These are phyloP conservation scores for Coniochaeta prunicola DNA, from an alignment of 2,329 filamentous ascomycete species.

Conservation along the genomic window DNA sequence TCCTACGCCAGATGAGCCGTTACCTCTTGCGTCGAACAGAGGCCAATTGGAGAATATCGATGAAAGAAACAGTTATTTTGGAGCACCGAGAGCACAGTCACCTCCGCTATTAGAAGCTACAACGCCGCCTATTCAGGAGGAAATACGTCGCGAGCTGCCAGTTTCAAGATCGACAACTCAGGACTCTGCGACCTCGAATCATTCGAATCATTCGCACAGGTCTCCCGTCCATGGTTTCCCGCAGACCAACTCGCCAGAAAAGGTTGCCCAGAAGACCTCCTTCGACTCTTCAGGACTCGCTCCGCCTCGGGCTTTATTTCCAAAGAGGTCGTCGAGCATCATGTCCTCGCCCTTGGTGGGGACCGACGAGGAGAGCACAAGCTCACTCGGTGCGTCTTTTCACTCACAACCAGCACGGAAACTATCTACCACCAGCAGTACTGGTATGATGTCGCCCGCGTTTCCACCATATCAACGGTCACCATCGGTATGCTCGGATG, in stretches of 20 bases:
- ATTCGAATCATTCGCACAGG: conserved; percentile 18
- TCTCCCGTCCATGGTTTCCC: conserved; percentile 25
- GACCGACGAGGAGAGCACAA: conserved; percentile 62
- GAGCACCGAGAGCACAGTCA: conserved; percentile 50
- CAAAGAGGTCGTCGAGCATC: conserved; percentile 50
- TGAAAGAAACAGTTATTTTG: conserved; percentile 37
- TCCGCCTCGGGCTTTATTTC: conserved; percentile 42
- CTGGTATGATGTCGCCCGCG: conserved; percentile 48
- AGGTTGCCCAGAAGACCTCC: conserved; percentile 31
- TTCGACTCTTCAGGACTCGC: conserved; percentile 44
- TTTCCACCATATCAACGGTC: conserved; percentile 62
- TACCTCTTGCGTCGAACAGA: conserved; percentile 32
- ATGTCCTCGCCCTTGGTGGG: conserved; percentile 57
- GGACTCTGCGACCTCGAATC: conserved; percentile 17
- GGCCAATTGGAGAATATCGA: conserved; percentile 19
- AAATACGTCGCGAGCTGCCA: background rate
- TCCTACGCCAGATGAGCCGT: conserved; percentile 37
- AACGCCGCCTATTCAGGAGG: conserved; percentile 5
- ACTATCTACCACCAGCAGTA: conserved; percentile 68
- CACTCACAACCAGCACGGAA: conserved; percentile 67
- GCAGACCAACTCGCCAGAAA: conserved; percentile 36
- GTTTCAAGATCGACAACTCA: conserved; percentile 18
- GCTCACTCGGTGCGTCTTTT: conserved; percentile 43
- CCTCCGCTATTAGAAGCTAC: conserved; percentile 42
- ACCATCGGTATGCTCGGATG: conserved; percentile 78